phyloP scores from a whole-genome alignment of 805 yeast species.

The Ogataea trehaloabstinens region DNA sequence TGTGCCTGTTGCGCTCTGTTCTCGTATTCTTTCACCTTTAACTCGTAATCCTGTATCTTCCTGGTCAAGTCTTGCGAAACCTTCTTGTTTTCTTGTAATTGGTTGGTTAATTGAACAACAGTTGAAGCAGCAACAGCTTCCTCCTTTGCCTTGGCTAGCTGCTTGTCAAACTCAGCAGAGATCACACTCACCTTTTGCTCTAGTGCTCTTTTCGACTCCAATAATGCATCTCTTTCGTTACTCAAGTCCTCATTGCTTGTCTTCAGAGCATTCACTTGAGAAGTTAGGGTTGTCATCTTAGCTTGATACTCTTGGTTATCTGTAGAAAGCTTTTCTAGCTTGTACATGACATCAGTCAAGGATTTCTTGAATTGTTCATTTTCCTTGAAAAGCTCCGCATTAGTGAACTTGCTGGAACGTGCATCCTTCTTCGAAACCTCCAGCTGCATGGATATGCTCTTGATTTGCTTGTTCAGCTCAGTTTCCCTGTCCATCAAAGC shows the following conservation, averaged over 20 bases:
- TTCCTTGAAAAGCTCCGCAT: conserved; percentile 40
- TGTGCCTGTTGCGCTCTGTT: conserved; percentile 37
- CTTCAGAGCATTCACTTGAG: conserved; percentile 56
- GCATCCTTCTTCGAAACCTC: conserved; percentile 51
- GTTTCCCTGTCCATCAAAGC: conserved; percentile 63
- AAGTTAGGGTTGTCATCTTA: conserved; percentile 42
- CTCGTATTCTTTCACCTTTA: conserved; percentile 24
- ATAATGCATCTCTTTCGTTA: conserved; percentile 59
- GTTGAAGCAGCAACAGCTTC: conserved; percentile 31
- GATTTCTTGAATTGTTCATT: conserved; percentile 40
- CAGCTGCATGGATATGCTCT: conserved; percentile 56
- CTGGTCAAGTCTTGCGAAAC: conserved; percentile 31
- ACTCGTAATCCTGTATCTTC: conserved; percentile 26
- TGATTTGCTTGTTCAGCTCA: conserved; percentile 59
- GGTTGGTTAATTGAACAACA: conserved; percentile 31
- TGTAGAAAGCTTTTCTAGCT: conserved; percentile 40
- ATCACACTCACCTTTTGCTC: conserved; percentile 44
- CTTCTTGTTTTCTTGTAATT: conserved; percentile 34
- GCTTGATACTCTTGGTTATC: conserved; percentile 46
- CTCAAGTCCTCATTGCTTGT: conserved; percentile 59
- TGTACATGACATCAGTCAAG: conserved; percentile 39
- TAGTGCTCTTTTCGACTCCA: conserved; percentile 46
- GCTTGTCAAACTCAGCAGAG: conserved; percentile 38
- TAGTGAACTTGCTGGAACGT: conserved; percentile 38
- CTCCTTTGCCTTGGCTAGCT: conserved; percentile 29